Evolutionary conservation across 1,139 yeast species (phyloP).

Genomic region (Yamadazyma dushanensis): DNA sequence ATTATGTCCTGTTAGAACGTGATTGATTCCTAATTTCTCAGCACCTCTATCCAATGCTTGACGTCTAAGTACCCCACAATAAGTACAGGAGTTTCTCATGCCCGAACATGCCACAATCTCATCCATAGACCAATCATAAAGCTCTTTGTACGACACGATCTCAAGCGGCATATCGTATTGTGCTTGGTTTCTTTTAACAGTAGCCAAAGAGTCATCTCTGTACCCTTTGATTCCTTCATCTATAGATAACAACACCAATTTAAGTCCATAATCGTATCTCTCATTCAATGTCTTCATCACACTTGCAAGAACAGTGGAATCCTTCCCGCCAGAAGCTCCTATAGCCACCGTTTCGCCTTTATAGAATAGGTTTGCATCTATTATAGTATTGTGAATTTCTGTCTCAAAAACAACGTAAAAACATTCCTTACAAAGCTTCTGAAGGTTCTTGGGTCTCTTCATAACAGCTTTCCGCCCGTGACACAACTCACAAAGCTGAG

Average conservation of each 20-base stretch:
- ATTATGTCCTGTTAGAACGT: slow-evolving; percentile 97
- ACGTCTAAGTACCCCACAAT: slow-evolving; percentile 95
- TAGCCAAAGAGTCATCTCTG: slow-evolving; percentile 94
- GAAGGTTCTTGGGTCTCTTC: slow-evolving; percentile 89
- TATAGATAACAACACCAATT: slow-evolving; percentile 77
- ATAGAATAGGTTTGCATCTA: slow-evolving; percentile 64
- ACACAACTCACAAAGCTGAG: slow-evolving; percentile 79
- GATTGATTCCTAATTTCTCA: slow-evolving; percentile 78
- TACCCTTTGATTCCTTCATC: slow-evolving; percentile 98
- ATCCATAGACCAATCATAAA: slow-evolving; percentile 98
- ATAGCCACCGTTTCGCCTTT: slow-evolving; percentile 89
- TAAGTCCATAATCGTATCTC: slow-evolving; percentile 80
- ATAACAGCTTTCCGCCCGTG: slow-evolving; percentile 80
- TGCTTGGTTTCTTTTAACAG: slow-evolving; percentile 86
- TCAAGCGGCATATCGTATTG: slow-evolving; percentile 90
- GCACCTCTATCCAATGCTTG: slow-evolving; percentile 98
- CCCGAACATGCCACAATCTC: slow-evolving; percentile 96
- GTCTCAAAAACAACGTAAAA: slow-evolving; percentile 90
- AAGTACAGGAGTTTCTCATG: slow-evolving; percentile 90
- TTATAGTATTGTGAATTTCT: slow-evolving; percentile 90
- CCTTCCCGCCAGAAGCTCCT: slow-evolving; percentile 99
- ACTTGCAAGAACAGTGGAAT: slow-evolving; percentile 92
- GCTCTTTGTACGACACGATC: slow-evolving; percentile 84
- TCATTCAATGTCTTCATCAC: slow-evolving; percentile 85
- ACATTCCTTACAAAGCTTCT: slow-evolving; percentile 89